A percentile compares a stretch with the other conserved stretches of the same genome.
phyloP scores from a whole-genome alignment of 2,329 filamentous ascomycete species.

The Tolypocladium guangdongense region DNA sequence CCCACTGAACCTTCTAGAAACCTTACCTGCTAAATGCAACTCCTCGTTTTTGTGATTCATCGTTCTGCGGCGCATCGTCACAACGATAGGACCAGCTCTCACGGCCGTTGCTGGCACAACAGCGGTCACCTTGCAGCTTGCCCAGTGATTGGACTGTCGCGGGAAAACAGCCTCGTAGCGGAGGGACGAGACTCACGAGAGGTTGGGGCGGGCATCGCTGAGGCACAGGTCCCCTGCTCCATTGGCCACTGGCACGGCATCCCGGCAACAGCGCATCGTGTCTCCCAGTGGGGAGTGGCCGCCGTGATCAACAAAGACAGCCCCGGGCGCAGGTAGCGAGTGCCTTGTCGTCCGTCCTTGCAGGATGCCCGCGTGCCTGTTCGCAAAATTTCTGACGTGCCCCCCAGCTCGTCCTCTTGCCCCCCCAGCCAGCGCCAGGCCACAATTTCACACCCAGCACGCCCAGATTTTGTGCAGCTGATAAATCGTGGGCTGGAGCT shows the following conservation, averaged over 20 bases:
- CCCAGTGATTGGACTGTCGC: neutral
- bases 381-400: neutral
- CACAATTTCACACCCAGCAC: neutral
- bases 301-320: neutral
- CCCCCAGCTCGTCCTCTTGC: neutral
- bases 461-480: constrained; percentile 10
- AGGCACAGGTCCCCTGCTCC: neutral
- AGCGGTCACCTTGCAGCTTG: neutral
- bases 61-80: neutral
- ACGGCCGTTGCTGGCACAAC: constrained; percentile 1
- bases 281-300: neutral
- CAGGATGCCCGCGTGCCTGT: neutral
- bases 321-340: neutral
- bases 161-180: neutral
- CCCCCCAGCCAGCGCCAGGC: neutral
- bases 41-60: constrained; percentile 12
- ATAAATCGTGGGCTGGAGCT: constrained; percentile 17
- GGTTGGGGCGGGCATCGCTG: neutral
- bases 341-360: no score
- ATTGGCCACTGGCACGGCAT: neutral
- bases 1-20: constrained; percentile 38
- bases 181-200: neutral
- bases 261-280: neutral
- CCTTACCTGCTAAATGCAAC: constrained; percentile 22
- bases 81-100: neutral